Evolutionary conservation across 805 yeast genomes (phyloP), one percentile per base, ranked within the genome.

Genomic region (Yamadazyma sp.): DNA sequence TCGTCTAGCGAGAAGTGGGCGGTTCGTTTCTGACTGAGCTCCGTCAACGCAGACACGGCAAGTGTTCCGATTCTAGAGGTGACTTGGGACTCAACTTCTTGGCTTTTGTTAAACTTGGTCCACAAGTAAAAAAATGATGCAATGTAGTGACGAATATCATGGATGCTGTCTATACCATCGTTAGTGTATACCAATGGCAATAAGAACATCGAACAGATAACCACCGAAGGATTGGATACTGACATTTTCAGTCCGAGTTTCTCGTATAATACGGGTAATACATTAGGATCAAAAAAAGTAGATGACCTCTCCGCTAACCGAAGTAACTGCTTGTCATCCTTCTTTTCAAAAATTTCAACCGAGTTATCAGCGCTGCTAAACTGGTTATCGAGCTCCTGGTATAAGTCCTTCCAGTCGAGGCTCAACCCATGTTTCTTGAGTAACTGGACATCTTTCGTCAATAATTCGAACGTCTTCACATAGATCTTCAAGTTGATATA

Each of bases 121-220:
- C 96, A 88, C 29, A 85, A 60, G 43, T 84, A 79, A 47, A 86
- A 85, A 6, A 87, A 54, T 2, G 86, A 61, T 0, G 90, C 80
- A 19, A 86, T 54, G 47, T 81, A 79, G 44, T 78, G 73, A 19
- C 77, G 64, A 3, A 77, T 71, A 41, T 71, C 77, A 6, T 56
- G 42, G 24, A 36, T 21, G 4, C 49, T 44, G 30, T 55, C 53
- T 1, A 59, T 47, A 6, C 72, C 67, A 9, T 46, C 52, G 3
- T 46, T 40, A 11, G 58, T 53, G 37, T 73, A 67, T 2, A 46
- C 42, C 10, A 62, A 49, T 1, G 93, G 93, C 12, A 82, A 57
- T 31, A 78, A 49, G 2, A 77, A 67, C 53, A 84, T 61, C 11
- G 78, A 69, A 9, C 78, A 70, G 34, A 82, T 57, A 1, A 77